Conservation (phyloP, 352 stramenopile genomes). For the Phytophthora sojae region DNA sequence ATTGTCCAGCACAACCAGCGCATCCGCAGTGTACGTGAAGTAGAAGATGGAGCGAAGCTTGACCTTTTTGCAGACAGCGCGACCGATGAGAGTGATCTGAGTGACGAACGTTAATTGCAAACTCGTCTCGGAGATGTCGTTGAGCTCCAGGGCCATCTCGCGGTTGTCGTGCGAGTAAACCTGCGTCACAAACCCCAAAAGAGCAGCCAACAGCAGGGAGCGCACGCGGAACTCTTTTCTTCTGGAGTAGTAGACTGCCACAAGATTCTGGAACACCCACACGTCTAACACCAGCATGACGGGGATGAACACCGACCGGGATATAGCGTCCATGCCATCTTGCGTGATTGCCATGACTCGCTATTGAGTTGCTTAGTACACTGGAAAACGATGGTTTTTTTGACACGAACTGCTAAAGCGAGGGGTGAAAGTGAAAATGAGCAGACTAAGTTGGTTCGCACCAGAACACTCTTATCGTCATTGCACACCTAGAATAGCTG, state of each 20-base stretch:
- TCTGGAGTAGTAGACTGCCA: conserved; percentile 25
- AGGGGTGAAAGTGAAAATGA: too few relatives aligned
- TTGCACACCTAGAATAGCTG: too few relatives aligned
- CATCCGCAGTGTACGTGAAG: conserved; percentile 21
- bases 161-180: conserved; percentile 26
- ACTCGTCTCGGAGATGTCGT: conserved; percentile 41
- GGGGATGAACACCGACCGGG: conserved; percentile 14
- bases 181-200: conserved; percentile 30
- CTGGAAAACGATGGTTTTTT: too few relatives aligned
- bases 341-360: conserved; percentile 6
- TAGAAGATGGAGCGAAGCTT: conserved; percentile 23
- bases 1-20: conserved; percentile 16
- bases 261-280: conserved; percentile 19
- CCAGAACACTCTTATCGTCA: too few relatives aligned
- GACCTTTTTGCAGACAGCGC: conserved; percentile 25
- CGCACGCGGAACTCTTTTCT: conserved; percentile 16
- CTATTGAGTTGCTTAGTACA: too few relatives aligned
- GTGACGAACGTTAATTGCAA: conserved; percentile 39
- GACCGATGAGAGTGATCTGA: conserved; percentile 42
- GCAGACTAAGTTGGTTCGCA: too few relatives aligned
- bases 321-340: conserved; percentile 9
- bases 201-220: conserved; percentile 19
- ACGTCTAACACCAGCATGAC: conserved; percentile 23
- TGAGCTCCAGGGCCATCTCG: conserved; percentile 22
- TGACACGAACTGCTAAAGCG: too few relatives aligned